Conservation (phyloP, 345 rosid species). For the Eucalyptus melliodora region DNA sequence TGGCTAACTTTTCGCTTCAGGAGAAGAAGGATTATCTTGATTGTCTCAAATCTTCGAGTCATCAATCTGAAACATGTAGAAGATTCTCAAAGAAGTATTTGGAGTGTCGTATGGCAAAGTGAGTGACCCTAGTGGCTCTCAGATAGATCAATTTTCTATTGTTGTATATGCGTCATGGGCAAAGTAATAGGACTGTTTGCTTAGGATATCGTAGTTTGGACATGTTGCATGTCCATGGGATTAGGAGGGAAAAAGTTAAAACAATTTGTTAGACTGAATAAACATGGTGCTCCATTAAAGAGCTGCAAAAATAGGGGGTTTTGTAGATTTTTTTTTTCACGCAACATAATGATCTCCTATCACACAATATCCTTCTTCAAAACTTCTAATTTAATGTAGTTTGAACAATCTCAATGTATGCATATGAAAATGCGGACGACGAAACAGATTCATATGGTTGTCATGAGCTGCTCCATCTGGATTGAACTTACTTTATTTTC, state of each 20-base stretch:
- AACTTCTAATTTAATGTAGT: background rate
- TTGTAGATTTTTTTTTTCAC: background rate
- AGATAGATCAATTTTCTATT: background rate
- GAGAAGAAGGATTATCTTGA: conserved; percentile 84
- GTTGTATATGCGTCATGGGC: background rate
- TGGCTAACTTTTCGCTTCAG: conserved; percentile 10
- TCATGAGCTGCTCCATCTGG: background rate
- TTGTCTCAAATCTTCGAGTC: conserved; percentile 71
- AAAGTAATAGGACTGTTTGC: background rate
- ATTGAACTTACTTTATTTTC: background rate
- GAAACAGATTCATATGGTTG: background rate
- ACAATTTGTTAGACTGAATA: background rate
- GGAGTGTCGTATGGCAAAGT: conserved; percentile 92
- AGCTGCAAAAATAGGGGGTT: background rate
- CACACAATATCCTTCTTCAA: background rate
- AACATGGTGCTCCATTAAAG: background rate
- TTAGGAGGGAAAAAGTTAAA: background rate
- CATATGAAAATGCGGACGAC: background rate
- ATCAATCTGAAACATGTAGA: conserved; percentile 71
- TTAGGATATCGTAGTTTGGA: background rate
- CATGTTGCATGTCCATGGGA: background rate
- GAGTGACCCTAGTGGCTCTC: conserved; percentile 1
- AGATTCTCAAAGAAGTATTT: conserved; percentile 66
- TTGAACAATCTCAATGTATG: background rate
- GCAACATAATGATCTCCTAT: background rate